Evolutionary conservation across 495 filamentous ascomycete species (phyloP).

Genomic region (Geoglossum glabrum): DNA sequence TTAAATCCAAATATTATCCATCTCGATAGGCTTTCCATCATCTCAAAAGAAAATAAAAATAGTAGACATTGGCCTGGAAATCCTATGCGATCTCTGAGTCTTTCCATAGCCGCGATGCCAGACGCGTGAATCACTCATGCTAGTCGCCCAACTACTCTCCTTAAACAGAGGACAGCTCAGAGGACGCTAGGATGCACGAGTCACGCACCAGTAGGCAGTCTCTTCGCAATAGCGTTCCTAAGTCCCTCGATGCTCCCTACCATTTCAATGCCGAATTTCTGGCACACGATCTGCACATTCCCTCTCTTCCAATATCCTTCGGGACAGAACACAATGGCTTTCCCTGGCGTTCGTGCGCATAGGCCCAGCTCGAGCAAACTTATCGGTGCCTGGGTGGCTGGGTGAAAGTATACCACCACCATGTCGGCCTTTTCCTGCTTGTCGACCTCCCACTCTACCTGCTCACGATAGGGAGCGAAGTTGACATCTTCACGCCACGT

Average conservation of each 20-base stretch:
- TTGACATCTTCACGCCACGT: conserved; percentile 27
- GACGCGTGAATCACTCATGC: no score
- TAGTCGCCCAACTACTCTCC: no score
- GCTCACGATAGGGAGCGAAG: conserved; percentile 25
- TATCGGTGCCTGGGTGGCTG: conserved; percentile 24
- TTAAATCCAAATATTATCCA: no score
- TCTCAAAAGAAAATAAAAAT: no score
- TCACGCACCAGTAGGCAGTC: no score
- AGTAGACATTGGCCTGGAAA: no score
- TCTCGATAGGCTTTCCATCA: no score
- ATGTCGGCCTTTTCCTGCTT: conserved; percentile 30
- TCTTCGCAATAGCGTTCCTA: neutral
- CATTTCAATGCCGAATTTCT: conserved; percentile 21
- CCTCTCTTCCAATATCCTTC: conserved; percentile 33
- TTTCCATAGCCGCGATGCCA: no score
- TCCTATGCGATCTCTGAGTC: no score
- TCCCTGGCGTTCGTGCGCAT: conserved; percentile 22
- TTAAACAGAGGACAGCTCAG: no score
- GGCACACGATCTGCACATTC: conserved; percentile 34
- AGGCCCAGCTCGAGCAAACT: conserved; percentile 34
- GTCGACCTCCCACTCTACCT: conserved; percentile 39
- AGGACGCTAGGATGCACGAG: no score
- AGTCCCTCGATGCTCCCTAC: conserved; percentile 12
- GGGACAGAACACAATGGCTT: conserved; percentile 30
- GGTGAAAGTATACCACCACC: conserved; percentile 34